Percentiles rank a stretch among this genome's conserved stretches.
phyloP scores from a whole-genome alignment of 2,329 filamentous ascomycete species.

The Monosporascus sp. region DNA sequence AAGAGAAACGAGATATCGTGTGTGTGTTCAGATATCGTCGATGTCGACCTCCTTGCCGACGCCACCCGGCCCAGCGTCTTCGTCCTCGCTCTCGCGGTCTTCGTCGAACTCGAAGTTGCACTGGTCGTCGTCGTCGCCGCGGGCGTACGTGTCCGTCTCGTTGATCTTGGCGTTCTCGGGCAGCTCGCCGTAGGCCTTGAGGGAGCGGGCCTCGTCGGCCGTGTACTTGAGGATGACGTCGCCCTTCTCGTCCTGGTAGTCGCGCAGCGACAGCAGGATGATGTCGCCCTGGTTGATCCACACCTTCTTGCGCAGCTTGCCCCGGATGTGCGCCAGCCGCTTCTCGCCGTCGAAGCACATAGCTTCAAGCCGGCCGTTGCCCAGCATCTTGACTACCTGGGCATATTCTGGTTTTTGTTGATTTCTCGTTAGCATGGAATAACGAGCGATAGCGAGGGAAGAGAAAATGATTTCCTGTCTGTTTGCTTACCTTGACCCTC shows the following conservation, averaged over 20 bases:
- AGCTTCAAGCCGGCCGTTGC: conserved; percentile 89
- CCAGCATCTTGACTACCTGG: conserved; percentile 91
- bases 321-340: conserved; percentile 76
- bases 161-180: conserved; percentile 99
- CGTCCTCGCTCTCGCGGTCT: conserved; percentile 64
- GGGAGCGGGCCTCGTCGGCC: conserved; percentile 87
- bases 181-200: conserved; percentile 96
- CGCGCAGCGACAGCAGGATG: conserved; percentile 79
- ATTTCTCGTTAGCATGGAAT: background rate
- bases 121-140: conserved; percentile 83
- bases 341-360: conserved; percentile 93
- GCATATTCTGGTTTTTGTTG: conserved; percentile 40
- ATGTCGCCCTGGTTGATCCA: conserved; percentile 99
- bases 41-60: conserved; percentile 76
- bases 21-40: conserved; percentile 75
- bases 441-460: background rate
- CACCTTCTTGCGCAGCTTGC: conserved; percentile 99
- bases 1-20: conserved; percentile 4
- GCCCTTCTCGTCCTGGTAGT: conserved; percentile 91
- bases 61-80: conserved; percentile 47
- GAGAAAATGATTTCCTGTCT: background rate
- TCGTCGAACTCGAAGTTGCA: conserved; percentile 99
- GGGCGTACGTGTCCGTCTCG: conserved; percentile 92
- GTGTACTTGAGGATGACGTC: conserved; percentile 94
- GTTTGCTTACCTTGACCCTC: conserved; percentile 71